Conservation (phyloP, 2,329 filamentous ascomycete genomes). For the Pestalotiopsis sp. region DNA sequence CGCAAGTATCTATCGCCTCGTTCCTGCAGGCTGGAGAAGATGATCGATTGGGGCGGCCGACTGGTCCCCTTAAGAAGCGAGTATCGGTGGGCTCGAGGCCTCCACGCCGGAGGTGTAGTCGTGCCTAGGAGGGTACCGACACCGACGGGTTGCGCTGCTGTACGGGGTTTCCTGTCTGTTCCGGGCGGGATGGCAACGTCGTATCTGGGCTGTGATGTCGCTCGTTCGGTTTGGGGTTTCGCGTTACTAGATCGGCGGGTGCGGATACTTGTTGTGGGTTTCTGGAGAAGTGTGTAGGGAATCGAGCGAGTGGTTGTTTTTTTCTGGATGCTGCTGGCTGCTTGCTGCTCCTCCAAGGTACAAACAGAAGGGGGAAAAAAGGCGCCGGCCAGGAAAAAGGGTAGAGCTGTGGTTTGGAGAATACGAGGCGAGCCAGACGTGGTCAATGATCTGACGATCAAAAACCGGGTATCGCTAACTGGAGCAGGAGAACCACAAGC, state of each 20-base stretch:
- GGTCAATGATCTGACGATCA: constrained; percentile 13
- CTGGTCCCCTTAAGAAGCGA: constrained; percentile 1
- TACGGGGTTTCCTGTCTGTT: neutral
- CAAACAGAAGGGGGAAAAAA: neutral
- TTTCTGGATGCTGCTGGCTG: neutral
- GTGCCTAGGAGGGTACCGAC: neutral
- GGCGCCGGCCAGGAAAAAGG: neutral
- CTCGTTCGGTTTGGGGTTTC: neutral
- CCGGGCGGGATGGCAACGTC: neutral
- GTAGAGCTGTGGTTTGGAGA: neutral
- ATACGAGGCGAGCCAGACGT: constrained; percentile 9
- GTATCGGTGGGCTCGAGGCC: constrained; percentile 16
- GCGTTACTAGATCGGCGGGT: neutral
- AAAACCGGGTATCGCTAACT: constrained; percentile 12
- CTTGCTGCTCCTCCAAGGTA: neutral
- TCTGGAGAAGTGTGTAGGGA: neutral
- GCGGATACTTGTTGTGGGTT: constrained; percentile 3
- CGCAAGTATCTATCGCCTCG: neutral
- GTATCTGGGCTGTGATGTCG: constrained; percentile 2
- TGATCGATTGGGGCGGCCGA: neutral
- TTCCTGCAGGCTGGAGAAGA: neutral
- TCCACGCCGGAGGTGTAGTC: constrained; percentile 13
- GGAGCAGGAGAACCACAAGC: neutral
- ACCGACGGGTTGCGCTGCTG: constrained; percentile 8
- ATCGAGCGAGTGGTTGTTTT: neutral